Percentiles rank a stretch among this genome's conserved stretches.
These are phyloP conservation scores for Boletus subcaerulescens DNA, from an alignment of 768 basidiomycete genomes.

Conservation along the genomic window DNA sequence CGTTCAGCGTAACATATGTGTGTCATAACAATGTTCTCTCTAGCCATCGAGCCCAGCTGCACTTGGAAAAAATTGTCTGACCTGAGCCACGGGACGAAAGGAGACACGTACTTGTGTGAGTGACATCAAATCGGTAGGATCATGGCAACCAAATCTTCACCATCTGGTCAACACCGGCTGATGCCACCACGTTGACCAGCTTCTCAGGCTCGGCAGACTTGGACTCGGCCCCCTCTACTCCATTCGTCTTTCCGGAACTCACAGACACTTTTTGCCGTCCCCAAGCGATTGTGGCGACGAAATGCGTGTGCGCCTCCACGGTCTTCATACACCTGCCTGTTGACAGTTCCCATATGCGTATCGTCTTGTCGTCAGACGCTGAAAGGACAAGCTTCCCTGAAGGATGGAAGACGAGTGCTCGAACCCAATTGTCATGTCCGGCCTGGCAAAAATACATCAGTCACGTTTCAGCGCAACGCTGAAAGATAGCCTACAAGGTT, in stretches of 20 bases:
- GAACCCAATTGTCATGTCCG: constrained; percentile 90
- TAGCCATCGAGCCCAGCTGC: neutral
- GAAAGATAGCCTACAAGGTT: constrained; percentile 53
- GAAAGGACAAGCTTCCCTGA: constrained; percentile 88
- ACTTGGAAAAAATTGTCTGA: constrained; percentile 4
- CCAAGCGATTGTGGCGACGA: constrained; percentile 81
- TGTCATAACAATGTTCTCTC: constrained; percentile 26
- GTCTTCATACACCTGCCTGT: constrained; percentile 85
- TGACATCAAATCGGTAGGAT: constrained; percentile 13
- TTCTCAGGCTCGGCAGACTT: constrained; percentile 46
- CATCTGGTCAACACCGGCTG: constrained; percentile 66
- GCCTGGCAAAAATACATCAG: constrained; percentile 38
- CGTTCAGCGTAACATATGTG: constrained; percentile 5
- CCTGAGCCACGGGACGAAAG: constrained; percentile 14
- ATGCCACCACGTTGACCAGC: constrained; percentile 65
- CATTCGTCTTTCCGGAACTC: constrained; percentile 38
- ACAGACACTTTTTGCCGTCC: constrained; percentile 54
- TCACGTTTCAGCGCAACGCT: neutral
- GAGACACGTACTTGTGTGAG: constrained; percentile 9
- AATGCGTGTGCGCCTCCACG: constrained; percentile 84
- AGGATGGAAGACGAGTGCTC: constrained; percentile 86
- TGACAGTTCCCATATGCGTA: constrained; percentile 85
- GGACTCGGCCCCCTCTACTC: constrained; percentile 31
- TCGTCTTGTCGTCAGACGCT: constrained; percentile 88
- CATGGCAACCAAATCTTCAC: constrained; percentile 65